A percentile compares a stretch with the other conserved stretches of the same genome.
Evolutionary conservation across 768 basidiomycete genomes (phyloP).

Genomic region (Rhodotorula diobovata): DNA sequence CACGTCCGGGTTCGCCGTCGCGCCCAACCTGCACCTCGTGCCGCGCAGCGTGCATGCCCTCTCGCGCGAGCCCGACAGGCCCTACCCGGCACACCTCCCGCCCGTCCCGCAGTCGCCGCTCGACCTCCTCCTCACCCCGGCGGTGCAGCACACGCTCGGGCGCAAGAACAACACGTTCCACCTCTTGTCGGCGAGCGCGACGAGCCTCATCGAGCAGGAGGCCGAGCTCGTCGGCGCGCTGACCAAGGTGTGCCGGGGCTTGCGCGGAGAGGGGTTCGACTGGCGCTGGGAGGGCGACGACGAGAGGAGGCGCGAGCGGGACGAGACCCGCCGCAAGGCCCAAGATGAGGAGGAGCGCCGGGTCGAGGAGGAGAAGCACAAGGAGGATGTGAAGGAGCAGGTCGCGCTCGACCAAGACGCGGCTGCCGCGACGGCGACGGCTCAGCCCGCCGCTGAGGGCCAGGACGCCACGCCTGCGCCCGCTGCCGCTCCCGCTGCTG

Average conservation of each 20-base stretch:
- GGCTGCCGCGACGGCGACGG: not conserved
- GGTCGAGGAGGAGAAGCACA: not conserved
- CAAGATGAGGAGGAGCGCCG: too few relatives aligned
- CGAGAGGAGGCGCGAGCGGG: conserved; percentile 1
- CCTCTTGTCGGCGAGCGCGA: conserved; percentile 34
- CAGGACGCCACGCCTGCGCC: not conserved
- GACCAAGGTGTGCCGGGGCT: conserved; percentile 27
- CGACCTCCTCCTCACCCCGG: conserved; percentile 39
- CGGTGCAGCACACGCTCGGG: conserved; percentile 33
- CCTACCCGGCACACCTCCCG: conserved; percentile 34
- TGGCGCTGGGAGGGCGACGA: conserved; percentile 40
- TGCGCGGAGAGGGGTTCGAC: conserved; percentile 41
- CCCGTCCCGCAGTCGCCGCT: conserved; percentile 39
- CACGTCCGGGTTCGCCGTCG: conserved; percentile 26
- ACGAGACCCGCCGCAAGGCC: not conserved
- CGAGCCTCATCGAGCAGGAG: conserved; percentile 42
- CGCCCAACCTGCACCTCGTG: conserved; percentile 40
- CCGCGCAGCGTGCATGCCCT: conserved; percentile 8
- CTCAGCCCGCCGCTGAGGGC: not conserved
- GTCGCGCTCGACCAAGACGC: not conserved
- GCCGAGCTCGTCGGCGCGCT: conserved; percentile 31
- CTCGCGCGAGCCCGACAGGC: conserved; percentile 15
- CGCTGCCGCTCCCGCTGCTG: not conserved
- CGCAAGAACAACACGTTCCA: conserved; percentile 33
- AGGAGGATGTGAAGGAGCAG: not conserved